Percentiles rank a stretch among this genome's conserved stretches.
phyloP scores from a whole-genome alignment of 805 yeast genomes.

The Kuraishia hungarica region DNA sequence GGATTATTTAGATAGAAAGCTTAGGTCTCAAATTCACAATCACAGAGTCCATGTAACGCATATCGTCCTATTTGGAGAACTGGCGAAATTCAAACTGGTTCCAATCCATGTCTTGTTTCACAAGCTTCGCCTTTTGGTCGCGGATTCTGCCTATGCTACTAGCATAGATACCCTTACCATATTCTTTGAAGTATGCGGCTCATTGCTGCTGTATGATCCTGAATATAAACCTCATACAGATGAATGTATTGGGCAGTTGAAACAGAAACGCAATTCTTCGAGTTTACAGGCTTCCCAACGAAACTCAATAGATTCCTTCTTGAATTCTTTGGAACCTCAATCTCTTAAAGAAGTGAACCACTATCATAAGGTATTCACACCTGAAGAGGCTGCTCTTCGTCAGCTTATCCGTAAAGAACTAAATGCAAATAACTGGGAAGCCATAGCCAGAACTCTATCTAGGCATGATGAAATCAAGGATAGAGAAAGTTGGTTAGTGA shows the following conservation, averaged over 20 bases:
- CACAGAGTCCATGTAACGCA: slow-evolving; percentile 43
- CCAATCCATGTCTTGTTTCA: slow-evolving; percentile 70
- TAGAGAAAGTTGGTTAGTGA: slow-evolving; percentile 22
- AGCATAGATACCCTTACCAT: slow-evolving; percentile 63
- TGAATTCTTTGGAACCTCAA: slow-evolving; percentile 50
- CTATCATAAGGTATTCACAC: slow-evolving; percentile 18
- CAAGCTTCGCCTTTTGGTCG: slow-evolving; percentile 53
- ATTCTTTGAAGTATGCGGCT: slow-evolving; percentile 70
- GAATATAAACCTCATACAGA: slow-evolving; percentile 52
- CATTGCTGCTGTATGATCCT: slow-evolving; percentile 46
- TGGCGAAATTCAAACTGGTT: slow-evolving; percentile 66
- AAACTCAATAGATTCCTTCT: slow-evolving; percentile 48
- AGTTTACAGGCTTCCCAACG: slow-evolving; percentile 45
- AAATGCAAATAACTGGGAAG: slow-evolving; percentile 22
- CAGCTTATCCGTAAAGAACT: slow-evolving; percentile 46
- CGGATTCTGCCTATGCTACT: slow-evolving; percentile 39
- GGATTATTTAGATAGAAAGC: slow-evolving; percentile 45
- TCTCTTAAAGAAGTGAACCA: slow-evolving; percentile 25
- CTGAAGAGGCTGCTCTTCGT: slow-evolving; percentile 40
- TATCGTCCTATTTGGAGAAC: slow-evolving; percentile 60
- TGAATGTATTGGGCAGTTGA: slow-evolving; percentile 52
- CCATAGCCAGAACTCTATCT: slow-evolving; percentile 12
- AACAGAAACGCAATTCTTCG: slow-evolving; percentile 37
- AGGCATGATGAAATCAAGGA: slow-evolving; percentile 13
- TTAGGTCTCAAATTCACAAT: slow-evolving; percentile 52